Conservation (phyloP, 176 grass and related monocot species). For the Pharus latifolius region DNA sequence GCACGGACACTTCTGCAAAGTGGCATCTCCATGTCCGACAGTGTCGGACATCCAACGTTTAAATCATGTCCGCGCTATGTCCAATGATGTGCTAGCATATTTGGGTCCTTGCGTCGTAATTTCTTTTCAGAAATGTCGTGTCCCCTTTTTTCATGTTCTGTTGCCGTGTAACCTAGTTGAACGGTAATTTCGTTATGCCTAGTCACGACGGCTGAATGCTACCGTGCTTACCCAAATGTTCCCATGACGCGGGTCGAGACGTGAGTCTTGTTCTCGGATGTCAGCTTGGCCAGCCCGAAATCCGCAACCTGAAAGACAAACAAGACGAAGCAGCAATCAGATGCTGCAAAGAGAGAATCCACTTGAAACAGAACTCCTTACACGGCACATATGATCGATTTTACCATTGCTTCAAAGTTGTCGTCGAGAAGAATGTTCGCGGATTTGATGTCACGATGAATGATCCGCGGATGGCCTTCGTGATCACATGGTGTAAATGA, state of each 20-base stretch:
- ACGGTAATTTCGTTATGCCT: too few relatives aligned
- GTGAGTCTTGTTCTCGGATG: conserved; percentile 45
- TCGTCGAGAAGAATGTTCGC: conserved; percentile 65
- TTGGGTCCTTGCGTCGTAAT: background rate
- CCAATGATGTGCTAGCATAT: too few relatives aligned
- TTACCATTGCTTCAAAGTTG: conserved; percentile 68
- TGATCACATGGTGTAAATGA: background rate
- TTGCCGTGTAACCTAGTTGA: too few relatives aligned
- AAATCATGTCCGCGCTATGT: too few relatives aligned
- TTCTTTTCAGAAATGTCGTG: background rate
- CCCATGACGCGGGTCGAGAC: conserved; percentile 75
- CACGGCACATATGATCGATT: background rate
- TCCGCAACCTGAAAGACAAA: conserved; percentile 45
- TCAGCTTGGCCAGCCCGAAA: conserved; percentile 68
- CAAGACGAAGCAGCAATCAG: background rate
- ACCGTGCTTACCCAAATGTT: conserved; percentile 45
- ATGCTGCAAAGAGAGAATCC: background rate
- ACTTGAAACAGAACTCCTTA: background rate
- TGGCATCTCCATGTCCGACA: too few relatives aligned
- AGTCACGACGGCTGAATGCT: background rate
- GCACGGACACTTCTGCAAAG: too few relatives aligned
- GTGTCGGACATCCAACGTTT: too few relatives aligned
- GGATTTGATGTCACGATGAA: conserved; percentile 69
- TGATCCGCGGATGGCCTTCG: conserved; percentile 63
- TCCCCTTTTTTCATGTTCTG: too few relatives aligned